Base-by-base conservation (phyloP, 2,329 filamentous ascomycete genomes). In the Colletotrichum sp. region DNA sequence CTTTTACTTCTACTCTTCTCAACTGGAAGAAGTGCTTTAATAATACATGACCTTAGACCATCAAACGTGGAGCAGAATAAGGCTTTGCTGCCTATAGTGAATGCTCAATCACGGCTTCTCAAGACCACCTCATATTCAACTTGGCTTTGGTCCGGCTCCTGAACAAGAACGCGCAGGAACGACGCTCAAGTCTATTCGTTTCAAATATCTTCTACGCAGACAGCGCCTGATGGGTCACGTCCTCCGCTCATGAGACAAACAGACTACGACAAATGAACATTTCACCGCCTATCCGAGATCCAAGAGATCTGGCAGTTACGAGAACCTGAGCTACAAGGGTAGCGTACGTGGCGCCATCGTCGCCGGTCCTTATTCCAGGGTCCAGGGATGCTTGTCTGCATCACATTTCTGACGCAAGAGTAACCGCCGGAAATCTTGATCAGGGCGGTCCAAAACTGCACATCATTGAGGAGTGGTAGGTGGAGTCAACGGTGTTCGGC, bases 31-130 rank as follows among this genome's bases (percentile, higher is more conserved):
- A 43, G 38, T 43, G 3, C 3, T 43, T n/a, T 3, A 43, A 10
- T 8, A 43, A 10, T 2, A 43, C 2, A 43, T 8, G 1, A 43
- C 38, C 1, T 43, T 43, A 9, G 5, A 9, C 3, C 8, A 43
- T 8, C 38, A 43, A 43, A 10, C 3, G 18, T 3, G 38, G 2
- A 2, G 5, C 8, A 43, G 38, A 43, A 8, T 18, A 43, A n/a
- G 38, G 2, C 38, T n/a, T 43, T 43, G 2, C 38, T 7, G 38
- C 18, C 16, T 18, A n/a, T 6, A 6, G 18, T n/a, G 18, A 43
- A 1, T 43, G 16, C 8, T 43, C 1, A n/a, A 18, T 6, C 16
- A 43, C 5, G 8, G 38, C 0, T 10, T 43, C 38, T 1, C 5
- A 43, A 43, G 38, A 1, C 38, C 18, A 5, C 2, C 16, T 43